Base-by-base conservation (phyloP, 2,329 filamentous ascomycete genomes). In the Xylaria sp. region DNA sequence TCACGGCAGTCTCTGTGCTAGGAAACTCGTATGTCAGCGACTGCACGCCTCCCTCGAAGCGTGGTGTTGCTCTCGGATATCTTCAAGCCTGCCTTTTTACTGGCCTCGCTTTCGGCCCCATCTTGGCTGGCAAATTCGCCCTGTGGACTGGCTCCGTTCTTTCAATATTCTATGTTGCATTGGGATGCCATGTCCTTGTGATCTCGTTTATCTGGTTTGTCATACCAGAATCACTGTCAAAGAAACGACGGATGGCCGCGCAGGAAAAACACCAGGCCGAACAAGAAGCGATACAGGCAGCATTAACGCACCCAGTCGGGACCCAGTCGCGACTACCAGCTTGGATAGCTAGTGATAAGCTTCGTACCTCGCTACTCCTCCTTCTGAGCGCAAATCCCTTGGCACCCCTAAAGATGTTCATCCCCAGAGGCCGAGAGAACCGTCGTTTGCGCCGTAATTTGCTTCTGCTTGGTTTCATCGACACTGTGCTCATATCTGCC, bases 21-120 rank as follows among this genome's bases (percentile, higher is more conserved):
- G 90, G 89, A 25, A 91, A 97, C 79, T 94, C 95, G 0, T 99
- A 98, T 80, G 91, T 92, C 13, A 91, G 93, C 49, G 96, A 99
- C 80, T 97, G 94, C 80, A 95, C 94, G 0, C 85, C 92, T 3
- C 92, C 94, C 0, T 91, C 92, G 36, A 89, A 89, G 76, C 90
- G 96, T 23, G 92, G 91, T 68, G 92, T 97, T 8, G 89, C 90
- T 4, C 96, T 98, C 79, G 94, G 94, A 7, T 95, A 94, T 78
- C 91, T 98, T 75, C 93, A 98, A 75, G 94, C 93, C 12, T 94
- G 91, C 73, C 84, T 99, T 9, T 98, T 97, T 79, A 86, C 88
- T 1, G 96, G 96, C n/a, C 89, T 98, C 55, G 95, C 96, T 0
- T 81, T 95, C 39, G 96, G 96, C 0, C 96, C 96, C 8, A 85